phyloP scores from a whole-genome alignment of 1,284 basidiomycete species.

The Pseudozyma thailandica region DNA sequence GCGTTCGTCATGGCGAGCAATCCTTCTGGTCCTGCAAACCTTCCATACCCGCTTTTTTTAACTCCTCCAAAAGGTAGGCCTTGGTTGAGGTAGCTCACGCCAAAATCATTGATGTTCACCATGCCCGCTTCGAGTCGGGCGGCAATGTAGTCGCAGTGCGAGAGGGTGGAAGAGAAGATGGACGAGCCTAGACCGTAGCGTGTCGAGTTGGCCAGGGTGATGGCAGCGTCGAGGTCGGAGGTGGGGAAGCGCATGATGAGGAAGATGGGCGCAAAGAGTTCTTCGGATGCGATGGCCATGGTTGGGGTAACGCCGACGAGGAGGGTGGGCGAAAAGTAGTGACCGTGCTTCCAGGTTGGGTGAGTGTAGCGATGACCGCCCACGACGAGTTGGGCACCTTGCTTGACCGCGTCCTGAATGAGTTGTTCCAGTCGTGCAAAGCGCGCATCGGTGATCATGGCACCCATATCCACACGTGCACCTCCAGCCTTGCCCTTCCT shows the following conservation, averaged over 20 bases:
- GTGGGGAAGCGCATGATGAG: slow-evolving; percentile 69
- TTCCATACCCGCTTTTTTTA: slow-evolving; percentile 71
- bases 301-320: slow-evolving; percentile 79
- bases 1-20: slow-evolving; percentile 84
- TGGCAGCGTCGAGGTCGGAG: slow-evolving; percentile 82
- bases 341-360: slow-evolving; percentile 74
- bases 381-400: slow-evolving; percentile 77
- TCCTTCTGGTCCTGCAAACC: slow-evolving; percentile 81
- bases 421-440: slow-evolving; percentile 79
- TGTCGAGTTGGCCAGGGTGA: slow-evolving; percentile 85
- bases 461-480: slow-evolving; percentile 75
- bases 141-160: slow-evolving; percentile 81
- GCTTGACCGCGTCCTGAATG: slow-evolving; percentile 77
- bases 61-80: slow-evolving; percentile 92
- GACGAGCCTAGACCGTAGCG: slow-evolving; percentile 92
- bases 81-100: slow-evolving; percentile 89
- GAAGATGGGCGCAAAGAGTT: slow-evolving; percentile 64
- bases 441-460: slow-evolving; percentile 79
- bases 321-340: slow-evolving; percentile 87
- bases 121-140: slow-evolving; percentile 87
- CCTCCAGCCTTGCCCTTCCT: background rate
- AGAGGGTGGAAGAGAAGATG: slow-evolving; percentile 87
- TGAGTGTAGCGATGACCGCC: slow-evolving; percentile 78
- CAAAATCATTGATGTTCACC: slow-evolving; percentile 91
- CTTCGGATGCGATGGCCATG: slow-evolving; percentile 64